Evolutionary conservation across 1,284 basidiomycete genomes (phyloP).

Genomic region (Cutaneotrichosporon curvatum): DNA sequence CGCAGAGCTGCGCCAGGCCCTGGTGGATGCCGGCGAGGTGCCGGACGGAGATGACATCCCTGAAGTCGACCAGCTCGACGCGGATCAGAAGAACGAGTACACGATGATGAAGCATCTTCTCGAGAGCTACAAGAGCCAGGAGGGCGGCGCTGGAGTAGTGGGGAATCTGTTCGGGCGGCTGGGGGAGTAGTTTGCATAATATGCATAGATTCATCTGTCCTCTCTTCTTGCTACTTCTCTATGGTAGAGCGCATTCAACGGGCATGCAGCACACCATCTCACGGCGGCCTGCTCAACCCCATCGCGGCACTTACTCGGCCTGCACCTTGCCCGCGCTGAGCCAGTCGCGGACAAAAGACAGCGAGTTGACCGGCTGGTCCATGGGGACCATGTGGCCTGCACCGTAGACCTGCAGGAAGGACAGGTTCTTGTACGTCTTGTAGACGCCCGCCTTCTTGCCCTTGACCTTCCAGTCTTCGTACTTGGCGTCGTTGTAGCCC

Average conservation of each 20-base stretch:
- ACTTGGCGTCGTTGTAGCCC: conserved; percentile 48
- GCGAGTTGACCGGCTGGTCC: conserved; percentile 44
- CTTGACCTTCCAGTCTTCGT: conserved; percentile 50
- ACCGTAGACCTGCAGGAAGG: conserved; percentile 40
- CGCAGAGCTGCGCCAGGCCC: conserved; percentile 62
- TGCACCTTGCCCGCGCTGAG: conserved; percentile 23
- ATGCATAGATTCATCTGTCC: too few relatives aligned
- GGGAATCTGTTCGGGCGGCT: conserved; percentile 76
- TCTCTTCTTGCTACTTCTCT: neutral
- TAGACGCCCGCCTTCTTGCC: conserved; percentile 51
- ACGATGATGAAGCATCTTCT: conserved; percentile 89
- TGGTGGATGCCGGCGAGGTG: conserved; percentile 52
- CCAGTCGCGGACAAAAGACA: conserved; percentile 45
- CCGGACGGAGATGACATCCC: conserved; percentile 47
- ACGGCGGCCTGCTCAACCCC: too few relatives aligned
- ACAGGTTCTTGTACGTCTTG: conserved; percentile 55
- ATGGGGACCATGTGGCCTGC: conserved; percentile 48
- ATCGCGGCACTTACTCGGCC: neutral
- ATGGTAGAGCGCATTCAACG: too few relatives aligned
- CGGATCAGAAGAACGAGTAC: conserved; percentile 62
- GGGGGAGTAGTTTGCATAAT: neutral
- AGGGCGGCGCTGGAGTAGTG: conserved; percentile 76
- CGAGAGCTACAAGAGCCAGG: conserved; percentile 87
- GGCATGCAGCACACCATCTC: too few relatives aligned
- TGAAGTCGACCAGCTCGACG: conserved; percentile 48